Base-by-base conservation (phyloP, 495 filamentous ascomycete genomes). In the Lasiosphaeria hispida region DNA sequence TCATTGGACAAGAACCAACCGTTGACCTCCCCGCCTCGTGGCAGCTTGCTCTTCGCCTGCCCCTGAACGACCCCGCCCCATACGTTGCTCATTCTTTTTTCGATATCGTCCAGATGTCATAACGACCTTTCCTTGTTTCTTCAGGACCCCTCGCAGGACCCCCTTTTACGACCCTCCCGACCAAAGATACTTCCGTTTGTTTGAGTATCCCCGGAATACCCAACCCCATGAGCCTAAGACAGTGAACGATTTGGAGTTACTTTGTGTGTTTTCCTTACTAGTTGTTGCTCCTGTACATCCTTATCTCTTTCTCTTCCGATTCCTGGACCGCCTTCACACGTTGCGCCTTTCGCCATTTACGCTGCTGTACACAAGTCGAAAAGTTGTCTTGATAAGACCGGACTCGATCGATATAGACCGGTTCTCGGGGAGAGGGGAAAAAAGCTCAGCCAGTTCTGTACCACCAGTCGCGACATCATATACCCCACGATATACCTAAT, bases 211-310 rank as follows among this genome's bases (percentile, higher is more conserved):
- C 43, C 63, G 57, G 71, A 80, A 81, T 78, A 79, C 76, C 80
- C 76, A 10, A 77, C 75, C 75, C 72, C 73, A 90, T 87, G 87
- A 89, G 77, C 77, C 75, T 82, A 78, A 81, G 80, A 86, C 72
- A 72, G 50, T 77, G 61, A 77, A 83, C 77, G 77, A 82, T 74
- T 74, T 71, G 77, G 79, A 82, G 78, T 85, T 80, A 59, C 60
- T 72, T 66, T 72, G 41, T 72, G 72, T 76, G 64, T 70, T 63
- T 67, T 62, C 61, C 67, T 73, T 68, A 67, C 70, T 67, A 67
- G 67, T 68, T 71, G 74, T 66, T 68, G 61, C 68, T 57, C 63
- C 67, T 77, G 74, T 79, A 74, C 74, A 75, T 78, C 72, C 55
- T 62, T 67, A 67, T 71, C 66, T 63, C 56, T 53, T 60, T 59